phyloP scores from a whole-genome alignment of 495 filamentous ascomycete species.

The Hypoxylon perforatum region DNA sequence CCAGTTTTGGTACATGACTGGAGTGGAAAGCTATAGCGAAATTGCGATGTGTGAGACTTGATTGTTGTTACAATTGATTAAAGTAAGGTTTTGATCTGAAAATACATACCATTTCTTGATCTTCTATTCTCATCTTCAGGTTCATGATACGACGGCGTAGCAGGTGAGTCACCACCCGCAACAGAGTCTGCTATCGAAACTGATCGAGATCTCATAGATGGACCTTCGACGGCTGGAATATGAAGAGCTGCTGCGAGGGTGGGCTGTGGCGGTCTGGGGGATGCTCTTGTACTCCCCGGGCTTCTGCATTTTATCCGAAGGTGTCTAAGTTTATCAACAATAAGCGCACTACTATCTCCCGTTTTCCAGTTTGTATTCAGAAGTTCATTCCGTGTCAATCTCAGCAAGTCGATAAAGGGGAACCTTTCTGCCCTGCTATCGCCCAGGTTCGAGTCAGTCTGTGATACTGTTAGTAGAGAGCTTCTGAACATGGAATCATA shows the following conservation, averaged over 20 bases:
- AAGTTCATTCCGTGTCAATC: constrained; percentile 6
- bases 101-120: constrained; percentile 58
- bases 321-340: constrained; percentile 22
- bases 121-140: constrained; percentile 57
- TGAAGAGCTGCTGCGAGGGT: no score
- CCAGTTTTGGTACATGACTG: constrained; percentile 76
- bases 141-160: constrained; percentile 61
- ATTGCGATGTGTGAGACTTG: constrained; percentile 53
- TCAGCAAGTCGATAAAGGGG: constrained; percentile 7
- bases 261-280: constrained; percentile 8
- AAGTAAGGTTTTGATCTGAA: constrained; percentile 51
- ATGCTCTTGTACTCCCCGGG: constrained; percentile 19
- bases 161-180: constrained; percentile 63
- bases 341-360: constrained; percentile 7
- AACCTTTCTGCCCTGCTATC: constrained; percentile 3
- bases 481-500: background rate
- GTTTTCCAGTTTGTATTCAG: constrained; percentile 19
- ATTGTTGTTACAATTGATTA: constrained; percentile 57
- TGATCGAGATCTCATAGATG: constrained; percentile 50
- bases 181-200: constrained; percentile 62
- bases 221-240: constrained; percentile 13
- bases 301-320: constrained; percentile 16
- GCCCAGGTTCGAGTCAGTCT: constrained; percentile 2
- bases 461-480: constrained; percentile 13
- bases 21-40: constrained; percentile 62